Conservation (phyloP, 169 alveolate genomes). For the Eimeria necatrix region DNA sequence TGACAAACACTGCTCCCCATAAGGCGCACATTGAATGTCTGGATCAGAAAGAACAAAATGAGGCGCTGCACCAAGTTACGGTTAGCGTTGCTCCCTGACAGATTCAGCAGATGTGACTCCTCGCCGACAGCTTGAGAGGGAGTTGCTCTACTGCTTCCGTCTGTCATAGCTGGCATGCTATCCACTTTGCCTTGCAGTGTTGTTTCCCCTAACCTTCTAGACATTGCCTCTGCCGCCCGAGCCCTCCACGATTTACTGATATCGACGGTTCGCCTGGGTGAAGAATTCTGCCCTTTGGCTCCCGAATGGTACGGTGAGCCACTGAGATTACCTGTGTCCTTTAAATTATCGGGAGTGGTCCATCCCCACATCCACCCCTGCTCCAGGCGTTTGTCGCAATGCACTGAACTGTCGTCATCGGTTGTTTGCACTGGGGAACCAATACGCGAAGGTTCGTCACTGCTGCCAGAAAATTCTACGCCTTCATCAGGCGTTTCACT, state of each 20-base stretch:
- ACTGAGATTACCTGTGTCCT: not conserved
- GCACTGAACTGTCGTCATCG: not conserved
- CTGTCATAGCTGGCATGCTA: not conserved
- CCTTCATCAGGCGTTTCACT: not conserved
- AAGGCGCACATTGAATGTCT: conserved; percentile 62
- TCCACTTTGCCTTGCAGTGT: conserved; percentile 3
- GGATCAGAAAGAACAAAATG: conserved; percentile 53
- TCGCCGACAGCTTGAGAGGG: not conserved
- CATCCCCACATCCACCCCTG: conserved; percentile 73
- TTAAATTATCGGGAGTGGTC: conserved; percentile 11
- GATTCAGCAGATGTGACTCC: conserved; percentile 13
- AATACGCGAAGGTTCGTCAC: not conserved
- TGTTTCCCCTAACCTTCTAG: conserved; percentile 7
- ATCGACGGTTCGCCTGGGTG: not conserved
- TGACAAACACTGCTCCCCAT: not conserved
- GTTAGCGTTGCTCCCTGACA: not conserved
- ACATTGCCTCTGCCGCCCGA: conserved; percentile 64
- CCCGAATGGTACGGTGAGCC: not conserved
- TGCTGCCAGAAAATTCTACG: not conserved
- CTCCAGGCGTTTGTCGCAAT: not conserved
- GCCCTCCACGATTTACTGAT: conserved; percentile 68
- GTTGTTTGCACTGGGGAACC: not conserved
- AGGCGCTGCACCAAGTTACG: conserved; percentile 32
- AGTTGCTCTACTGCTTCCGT: not conserved
- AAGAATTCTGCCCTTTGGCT: not conserved